Percentiles rank a stretch among this genome's conserved stretches.
phyloP scores from a whole-genome alignment of 768 basidiomycete species.

The Cubamyces sp. region DNA sequence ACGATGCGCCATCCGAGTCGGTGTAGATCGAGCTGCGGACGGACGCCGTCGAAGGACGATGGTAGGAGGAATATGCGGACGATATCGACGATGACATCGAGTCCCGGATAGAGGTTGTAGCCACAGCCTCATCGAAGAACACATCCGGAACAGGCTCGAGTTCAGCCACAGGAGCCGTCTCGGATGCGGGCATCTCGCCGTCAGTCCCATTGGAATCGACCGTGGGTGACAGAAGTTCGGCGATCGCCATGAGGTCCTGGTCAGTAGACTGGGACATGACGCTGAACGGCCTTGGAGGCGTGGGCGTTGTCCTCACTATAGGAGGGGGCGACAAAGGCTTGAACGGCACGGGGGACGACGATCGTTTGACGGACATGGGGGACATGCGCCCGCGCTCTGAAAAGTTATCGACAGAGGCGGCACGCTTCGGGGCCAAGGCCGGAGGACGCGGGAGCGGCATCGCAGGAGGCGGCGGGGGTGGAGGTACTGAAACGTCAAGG shows the following conservation, averaged over 20 bases:
- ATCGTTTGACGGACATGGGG: neutral
- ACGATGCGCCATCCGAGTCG: constrained; percentile 43
- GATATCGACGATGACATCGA: constrained; percentile 16
- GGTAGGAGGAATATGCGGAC: constrained; percentile 18
- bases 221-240: constrained; percentile 48
- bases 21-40: constrained; percentile 25
- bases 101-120: constrained; percentile 6
- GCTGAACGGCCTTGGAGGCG: constrained; percentile 43
- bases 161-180: constrained; percentile 13
- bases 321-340: constrained; percentile 36
- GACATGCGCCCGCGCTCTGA: constrained; percentile 7
- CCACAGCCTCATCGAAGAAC: constrained; percentile 12
- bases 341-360: constrained; percentile 10
- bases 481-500: neutral
- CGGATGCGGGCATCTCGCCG: constrained; percentile 33
- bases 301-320: constrained; percentile 25
- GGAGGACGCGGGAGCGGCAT: constrained; percentile 12
- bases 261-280: constrained; percentile 53
- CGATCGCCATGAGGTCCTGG: constrained; percentile 52
- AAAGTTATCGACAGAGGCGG: constrained; percentile 10
- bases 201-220: constrained; percentile 31
- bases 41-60: constrained; percentile 9
- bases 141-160: constrained; percentile 13
- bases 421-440: constrained; percentile 1
- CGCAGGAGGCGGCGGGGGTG: constrained; percentile 12